Evolutionary conservation across 2,329 filamentous ascomycete genomes (phyloP), one percentile per base, ranked within the genome.

Genomic region (Sarocladiaceae sp.): DNA sequence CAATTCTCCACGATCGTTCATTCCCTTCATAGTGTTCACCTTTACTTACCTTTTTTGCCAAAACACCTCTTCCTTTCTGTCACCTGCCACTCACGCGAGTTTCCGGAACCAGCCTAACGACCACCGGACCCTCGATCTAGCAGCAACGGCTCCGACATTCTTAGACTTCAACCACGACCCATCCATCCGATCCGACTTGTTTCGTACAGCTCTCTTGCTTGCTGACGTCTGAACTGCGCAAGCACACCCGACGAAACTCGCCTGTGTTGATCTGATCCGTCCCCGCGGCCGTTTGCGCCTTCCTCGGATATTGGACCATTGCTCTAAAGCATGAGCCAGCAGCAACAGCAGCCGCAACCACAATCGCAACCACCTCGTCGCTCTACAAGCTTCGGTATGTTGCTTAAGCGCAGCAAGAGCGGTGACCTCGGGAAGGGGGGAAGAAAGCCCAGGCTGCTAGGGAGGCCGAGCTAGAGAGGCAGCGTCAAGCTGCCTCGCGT

Each of bases 371-470:
- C 58, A 52, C 59, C 63, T 58, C 66, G 62, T 58, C 66, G 65
- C 53, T 62, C 76, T 58, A 50, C 47, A 22, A 78, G 73, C 62
- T 71, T 80, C 70, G 75, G 75, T 62, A 78, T 79, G 69, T 79
- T 88, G 64, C 77, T 88, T 56, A 79, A 83, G 68, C 81, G 85
- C 60, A 80, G 79, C 65, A 88, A 87, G 65, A 87, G 84, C 53
- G 79, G 79, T 55, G 84, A 88, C 58, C 66, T 87, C 53, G 77
- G 76, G 59, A 81, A 80, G 60, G 74, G 73, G 57, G 75, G 74
- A 83, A 78, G 68, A 86, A 83, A 73, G 74, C 72, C 63, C 76
- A 82, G 68, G 74, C 79, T 58, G 60, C 70, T 58, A 71, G 70
- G 58, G 75, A 78, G 59, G 73, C 73, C 57, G 75, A 79, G 62